Evolutionary conservation across 2,329 filamentous ascomycete species (phyloP).

Genomic region (Botrytis pseudocinerea): DNA sequence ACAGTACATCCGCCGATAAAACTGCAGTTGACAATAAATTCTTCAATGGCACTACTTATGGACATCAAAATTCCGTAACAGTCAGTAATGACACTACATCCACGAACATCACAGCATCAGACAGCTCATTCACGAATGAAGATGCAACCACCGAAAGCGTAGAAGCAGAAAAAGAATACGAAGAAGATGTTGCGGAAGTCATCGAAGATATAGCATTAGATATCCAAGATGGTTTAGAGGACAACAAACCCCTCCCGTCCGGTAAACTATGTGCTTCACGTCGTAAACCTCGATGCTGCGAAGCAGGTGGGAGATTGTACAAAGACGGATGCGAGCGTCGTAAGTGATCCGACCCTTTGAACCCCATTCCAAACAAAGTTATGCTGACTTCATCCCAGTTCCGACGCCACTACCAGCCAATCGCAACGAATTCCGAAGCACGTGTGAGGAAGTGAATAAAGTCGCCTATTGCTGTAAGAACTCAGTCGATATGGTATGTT

Average conservation of each 20-base stretch:
- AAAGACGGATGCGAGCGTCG: constrained; percentile 7
- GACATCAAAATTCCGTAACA: background rate
- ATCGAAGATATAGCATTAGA: background rate
- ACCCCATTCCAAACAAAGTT: background rate
- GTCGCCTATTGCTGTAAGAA: background rate
- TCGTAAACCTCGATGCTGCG: constrained; percentile 12
- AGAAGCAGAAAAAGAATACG: background rate
- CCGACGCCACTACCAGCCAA: background rate
- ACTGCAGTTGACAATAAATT: background rate
- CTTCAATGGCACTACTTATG: background rate
- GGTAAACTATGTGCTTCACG: background rate
- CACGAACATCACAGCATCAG: background rate
- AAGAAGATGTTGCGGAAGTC: background rate
- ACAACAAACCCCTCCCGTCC: background rate
- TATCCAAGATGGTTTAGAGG: background rate
- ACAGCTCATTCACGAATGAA: background rate
- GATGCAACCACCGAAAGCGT: background rate
- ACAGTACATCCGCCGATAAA: background rate
- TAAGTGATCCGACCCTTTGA: background rate
- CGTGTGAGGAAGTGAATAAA: background rate
- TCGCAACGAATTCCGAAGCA: background rate
- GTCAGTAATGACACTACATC: background rate
- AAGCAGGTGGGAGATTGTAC: background rate
- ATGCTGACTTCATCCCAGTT: background rate
- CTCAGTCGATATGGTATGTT: constrained; percentile 5